Conservation (phyloP, 768 basidiomycete genomes). For the Trametes cingulata region DNA sequence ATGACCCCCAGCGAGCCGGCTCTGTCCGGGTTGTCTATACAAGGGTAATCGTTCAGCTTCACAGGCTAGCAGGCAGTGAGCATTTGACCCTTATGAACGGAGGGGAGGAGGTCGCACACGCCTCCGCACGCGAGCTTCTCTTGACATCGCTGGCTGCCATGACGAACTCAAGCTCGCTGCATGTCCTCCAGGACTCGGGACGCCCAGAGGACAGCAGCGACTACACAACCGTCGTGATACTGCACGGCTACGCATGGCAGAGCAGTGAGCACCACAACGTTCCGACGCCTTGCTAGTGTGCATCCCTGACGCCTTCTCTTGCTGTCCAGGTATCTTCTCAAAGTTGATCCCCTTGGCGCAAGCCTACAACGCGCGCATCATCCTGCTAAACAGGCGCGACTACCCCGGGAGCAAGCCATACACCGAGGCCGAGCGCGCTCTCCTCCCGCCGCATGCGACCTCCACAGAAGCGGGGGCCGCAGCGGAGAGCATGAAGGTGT, state of each 20-base stretch:
- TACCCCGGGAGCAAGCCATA: neutral
- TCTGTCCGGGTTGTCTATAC: too few species aligned
- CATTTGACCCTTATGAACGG: too few species aligned
- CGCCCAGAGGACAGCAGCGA: constrained; percentile 9
- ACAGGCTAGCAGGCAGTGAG: too few species aligned
- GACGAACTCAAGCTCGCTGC: too few species aligned
- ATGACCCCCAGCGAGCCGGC: too few species aligned
- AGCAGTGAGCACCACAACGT: constrained; percentile 21
- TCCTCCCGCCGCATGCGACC: neutral
- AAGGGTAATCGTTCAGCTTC: too few species aligned
- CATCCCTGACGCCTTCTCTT: too few species aligned
- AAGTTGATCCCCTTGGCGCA: neutral
- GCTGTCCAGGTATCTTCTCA: neutral
- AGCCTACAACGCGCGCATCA: neutral
- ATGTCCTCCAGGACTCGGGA: constrained; percentile 24
- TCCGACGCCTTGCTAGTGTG: too few species aligned
- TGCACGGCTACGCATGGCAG: constrained; percentile 26
- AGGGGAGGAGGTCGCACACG: too few species aligned
- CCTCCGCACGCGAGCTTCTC: too few species aligned
- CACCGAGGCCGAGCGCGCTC: neutral
- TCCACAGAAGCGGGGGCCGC: neutral
- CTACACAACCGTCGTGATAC: constrained; percentile 26
- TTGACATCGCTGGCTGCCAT: too few species aligned
- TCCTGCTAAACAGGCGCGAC: neutral
- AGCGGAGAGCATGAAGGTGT: neutral